Percentiles rank a stretch among this genome's conserved stretches.
Evolutionary conservation across 176 grass and related monocot genomes (phyloP).

Genomic region (Eleusine indica): DNA sequence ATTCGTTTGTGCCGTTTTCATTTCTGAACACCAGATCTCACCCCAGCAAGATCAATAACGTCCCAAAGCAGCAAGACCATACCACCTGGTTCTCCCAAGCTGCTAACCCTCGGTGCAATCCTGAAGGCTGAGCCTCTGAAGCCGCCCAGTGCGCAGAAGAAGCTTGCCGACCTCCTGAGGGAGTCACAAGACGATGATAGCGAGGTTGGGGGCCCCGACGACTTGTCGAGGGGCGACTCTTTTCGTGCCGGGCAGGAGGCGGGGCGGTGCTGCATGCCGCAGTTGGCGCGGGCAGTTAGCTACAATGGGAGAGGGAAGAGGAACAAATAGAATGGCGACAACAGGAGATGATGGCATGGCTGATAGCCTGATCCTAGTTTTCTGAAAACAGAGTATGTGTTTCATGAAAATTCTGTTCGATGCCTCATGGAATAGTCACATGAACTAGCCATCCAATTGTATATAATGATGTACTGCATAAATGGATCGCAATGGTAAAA

Average conservation of each 20-base stretch:
- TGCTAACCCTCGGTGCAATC: constrained; percentile 40
- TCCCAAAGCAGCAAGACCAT: constrained; percentile 8
- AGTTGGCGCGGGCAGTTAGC: constrained; percentile 23
- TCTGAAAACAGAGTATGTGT: neutral
- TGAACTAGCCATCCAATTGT: neutral
- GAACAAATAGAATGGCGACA: neutral
- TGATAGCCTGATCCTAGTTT: neutral
- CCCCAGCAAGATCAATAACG: constrained; percentile 37
- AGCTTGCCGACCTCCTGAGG: constrained; percentile 42
- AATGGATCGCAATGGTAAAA: neutral
- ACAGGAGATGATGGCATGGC: neutral
- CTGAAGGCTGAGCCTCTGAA: constrained; percentile 40
- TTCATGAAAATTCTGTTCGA: neutral
- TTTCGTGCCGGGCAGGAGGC: neutral
- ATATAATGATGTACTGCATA: neutral
- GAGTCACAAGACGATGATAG: constrained; percentile 28
- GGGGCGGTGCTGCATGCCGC: constrained; percentile 36
- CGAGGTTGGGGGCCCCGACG: neutral
- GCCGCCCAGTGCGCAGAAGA: neutral
- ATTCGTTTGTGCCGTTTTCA: neutral
- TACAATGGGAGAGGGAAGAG: constrained; percentile 32
- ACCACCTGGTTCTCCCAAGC: neutral
- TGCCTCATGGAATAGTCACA: constrained; percentile 5
- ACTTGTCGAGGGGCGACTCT: constrained; percentile 8
- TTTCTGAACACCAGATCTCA: constrained; percentile 35